Conservation (phyloP, 106 monocot species). For the Allium fistulosum region DNA sequence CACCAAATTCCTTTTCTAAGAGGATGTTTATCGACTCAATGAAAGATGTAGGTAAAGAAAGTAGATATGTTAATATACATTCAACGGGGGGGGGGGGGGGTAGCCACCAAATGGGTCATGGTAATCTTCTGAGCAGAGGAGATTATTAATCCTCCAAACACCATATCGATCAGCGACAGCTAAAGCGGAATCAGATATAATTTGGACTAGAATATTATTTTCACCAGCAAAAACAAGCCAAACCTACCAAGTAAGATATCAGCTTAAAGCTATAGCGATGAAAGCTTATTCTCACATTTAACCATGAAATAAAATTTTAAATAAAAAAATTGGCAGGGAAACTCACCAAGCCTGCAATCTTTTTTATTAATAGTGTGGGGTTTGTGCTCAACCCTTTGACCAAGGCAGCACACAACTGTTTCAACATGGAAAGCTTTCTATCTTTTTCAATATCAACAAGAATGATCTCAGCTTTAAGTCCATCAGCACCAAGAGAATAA, state of each 20-base stretch:
- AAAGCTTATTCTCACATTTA: background rate
- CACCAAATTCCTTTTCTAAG: no score
- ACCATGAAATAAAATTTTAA: background rate
- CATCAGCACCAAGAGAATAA: conserved; percentile 58
- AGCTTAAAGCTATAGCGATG: background rate
- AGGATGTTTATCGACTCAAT: no score
- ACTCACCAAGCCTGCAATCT: conserved; percentile 91
- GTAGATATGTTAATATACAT: no score
- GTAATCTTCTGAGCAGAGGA: no score
- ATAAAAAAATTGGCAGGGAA: background rate
- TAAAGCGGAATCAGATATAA: background rate
- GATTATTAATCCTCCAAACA: no score
- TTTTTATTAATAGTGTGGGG: conserved; percentile 77
- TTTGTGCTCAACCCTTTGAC: conserved; percentile 80
- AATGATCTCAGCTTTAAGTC: conserved; percentile 79
- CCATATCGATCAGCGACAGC: no score
- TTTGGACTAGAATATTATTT: background rate
- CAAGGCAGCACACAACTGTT: conserved; percentile 76
- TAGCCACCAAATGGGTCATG: no score
- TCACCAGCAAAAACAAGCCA: background rate
- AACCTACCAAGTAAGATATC: background rate
- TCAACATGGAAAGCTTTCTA: conserved; percentile 91
- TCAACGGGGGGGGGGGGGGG: no score
- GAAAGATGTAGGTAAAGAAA: no score
- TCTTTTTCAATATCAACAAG: conserved; percentile 94